Evolutionary conservation across 495 filamentous ascomycete species (phyloP), one percentile per base, ranked within the genome.

Genomic region (Penicillium dipodomyicola): DNA sequence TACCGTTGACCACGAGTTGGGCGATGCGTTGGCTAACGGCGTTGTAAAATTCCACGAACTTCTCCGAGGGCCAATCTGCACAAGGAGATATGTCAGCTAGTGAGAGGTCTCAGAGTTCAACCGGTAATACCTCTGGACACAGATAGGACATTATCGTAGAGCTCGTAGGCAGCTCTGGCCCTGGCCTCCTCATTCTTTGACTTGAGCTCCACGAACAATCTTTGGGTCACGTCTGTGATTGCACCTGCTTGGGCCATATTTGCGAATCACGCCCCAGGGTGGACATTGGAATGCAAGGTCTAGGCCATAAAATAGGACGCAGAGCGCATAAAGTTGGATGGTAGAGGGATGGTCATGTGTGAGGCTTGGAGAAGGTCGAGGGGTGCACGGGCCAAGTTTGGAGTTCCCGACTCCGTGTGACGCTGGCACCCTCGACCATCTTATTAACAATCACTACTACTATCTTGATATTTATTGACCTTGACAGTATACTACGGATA

Each of bases 1-100:
- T 84, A 57, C 91, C 88, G 62, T 90, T 89, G 14, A 84, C 77
- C 45, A 91, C 84, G 50, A 96, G 82, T 17, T 80, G 73, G 44
- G 86, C 86, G 56, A 95, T 91, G 37, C 85, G 82, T 59, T 82
- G 79, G 64, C 89, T 91, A 57, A 96, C 86, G 14, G 83, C 76
- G 64, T 86, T 88, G 69, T 92, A 96, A 70, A 89, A 93, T 48
- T 84, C 75, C 35, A 82, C 76, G 67, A 96, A 96, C 55, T 87
- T 85, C 65, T 90, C 88, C 32, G 86, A 78, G 6, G 82, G 80
- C 65, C 91, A 84, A 65, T 96, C 92, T 96, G 54, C 9, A 41
- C 37, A 6, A 45, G 17, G 10, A 48, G 8, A 49, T 35, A 44
- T 23, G 46, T 64, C 20, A 47, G 45, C 25, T 62, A 20, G 61